Conservation (phyloP, 139 green algal genomes). For the Klebsormidium nitens region DNA sequence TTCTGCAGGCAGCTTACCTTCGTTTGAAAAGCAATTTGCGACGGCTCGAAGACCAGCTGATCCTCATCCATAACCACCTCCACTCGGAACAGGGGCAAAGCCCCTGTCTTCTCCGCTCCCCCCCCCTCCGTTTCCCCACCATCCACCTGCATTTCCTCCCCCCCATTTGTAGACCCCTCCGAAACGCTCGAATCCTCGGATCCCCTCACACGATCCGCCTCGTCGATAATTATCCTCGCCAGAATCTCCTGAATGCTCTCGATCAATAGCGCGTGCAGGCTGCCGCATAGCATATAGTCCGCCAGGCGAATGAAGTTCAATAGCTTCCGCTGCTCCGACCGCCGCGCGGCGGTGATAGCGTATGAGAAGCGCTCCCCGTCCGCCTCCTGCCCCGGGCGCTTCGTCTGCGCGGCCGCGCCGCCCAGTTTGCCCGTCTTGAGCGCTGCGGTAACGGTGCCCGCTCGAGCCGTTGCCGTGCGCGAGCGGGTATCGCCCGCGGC, state of each 20-base stretch:
- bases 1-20: too few relatives aligned
- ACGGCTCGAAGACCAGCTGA: constrained; percentile 33
- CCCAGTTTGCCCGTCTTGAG: too few relatives aligned
- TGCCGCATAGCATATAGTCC: constrained; percentile 73
- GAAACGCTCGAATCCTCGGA: too few relatives aligned
- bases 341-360: constrained; percentile 62
- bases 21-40: constrained; percentile 26
- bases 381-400: background rate
- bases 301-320: constrained; percentile 65
- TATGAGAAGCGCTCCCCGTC: constrained; percentile 57
- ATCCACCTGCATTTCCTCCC: background rate
- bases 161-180: background rate
- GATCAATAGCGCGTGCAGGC: constrained; percentile 59
- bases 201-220: too few relatives aligned
- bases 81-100: background rate
- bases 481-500: too few relatives aligned
- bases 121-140: background rate
- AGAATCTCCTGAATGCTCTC: constrained; percentile 47
- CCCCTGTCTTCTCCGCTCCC: too few relatives aligned
- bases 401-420: too few relatives aligned
- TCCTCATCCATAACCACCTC: background rate
- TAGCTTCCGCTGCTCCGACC: constrained; percentile 65
- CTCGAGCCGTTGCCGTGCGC: too few relatives aligned
- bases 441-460: too few relatives aligned
- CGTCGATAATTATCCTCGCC: too few relatives aligned